Conservation (phyloP, 2,329 filamentous ascomycete genomes). For the Ophiostoma tasmaniense region DNA sequence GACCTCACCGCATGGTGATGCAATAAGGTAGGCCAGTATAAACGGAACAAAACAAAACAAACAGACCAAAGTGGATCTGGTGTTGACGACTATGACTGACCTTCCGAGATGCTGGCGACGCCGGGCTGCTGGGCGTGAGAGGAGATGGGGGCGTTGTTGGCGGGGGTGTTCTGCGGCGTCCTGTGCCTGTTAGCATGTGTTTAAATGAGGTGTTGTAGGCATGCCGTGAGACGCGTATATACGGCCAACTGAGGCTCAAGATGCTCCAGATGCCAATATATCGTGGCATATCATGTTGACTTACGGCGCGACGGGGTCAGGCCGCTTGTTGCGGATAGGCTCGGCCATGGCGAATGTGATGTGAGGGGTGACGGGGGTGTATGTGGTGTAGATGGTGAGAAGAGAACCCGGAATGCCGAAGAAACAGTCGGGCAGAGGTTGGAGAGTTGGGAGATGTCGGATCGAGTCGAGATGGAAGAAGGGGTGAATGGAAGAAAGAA, state of each 20-base stretch:
- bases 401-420: neutral
- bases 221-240: neutral
- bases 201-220: neutral
- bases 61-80: neutral
- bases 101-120: slow-evolving; percentile 93
- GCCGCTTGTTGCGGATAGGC: slow-evolving; percentile 56
- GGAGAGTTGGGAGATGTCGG: neutral
- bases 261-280: neutral
- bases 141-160: slow-evolving; percentile 91
- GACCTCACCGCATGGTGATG: neutral
- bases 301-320: slow-evolving; percentile 51
- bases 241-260: slow-evolving; percentile 9
- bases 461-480: slow-evolving; percentile 3
- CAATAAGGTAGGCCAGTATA: neutral
- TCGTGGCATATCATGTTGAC: slow-evolving; percentile 23
- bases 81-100: slow-evolving; percentile 44
- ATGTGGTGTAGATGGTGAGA: slow-evolving; percentile 2
- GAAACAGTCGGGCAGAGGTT: neutral
- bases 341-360: slow-evolving; percentile 42
- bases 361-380: slow-evolving; percentile 5
- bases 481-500: slow-evolving; percentile 12
- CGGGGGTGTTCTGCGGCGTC: slow-evolving; percentile 96
- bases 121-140: slow-evolving; percentile 94
- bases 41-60: neutral
- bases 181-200: slow-evolving; percentile 40